phyloP scores from a whole-genome alignment of 768 basidiomycete genomes.

The Boletellus sp. region DNA sequence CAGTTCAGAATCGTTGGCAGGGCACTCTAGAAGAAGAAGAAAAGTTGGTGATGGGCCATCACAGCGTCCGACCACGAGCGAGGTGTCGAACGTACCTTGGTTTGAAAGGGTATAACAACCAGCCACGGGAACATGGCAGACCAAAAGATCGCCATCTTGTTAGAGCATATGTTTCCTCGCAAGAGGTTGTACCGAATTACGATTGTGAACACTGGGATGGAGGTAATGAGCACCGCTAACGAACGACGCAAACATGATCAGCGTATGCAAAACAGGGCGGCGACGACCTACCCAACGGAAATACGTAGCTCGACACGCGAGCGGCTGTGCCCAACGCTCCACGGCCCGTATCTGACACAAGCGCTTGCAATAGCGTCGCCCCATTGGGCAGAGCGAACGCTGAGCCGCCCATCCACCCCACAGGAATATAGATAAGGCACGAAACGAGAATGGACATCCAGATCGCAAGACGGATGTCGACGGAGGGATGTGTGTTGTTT shows the following conservation, averaged over 20 bases:
- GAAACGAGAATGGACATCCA: constrained; percentile 23
- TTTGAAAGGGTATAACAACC: constrained; percentile 24
- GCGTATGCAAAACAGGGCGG: too few relatives aligned
- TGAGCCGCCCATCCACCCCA: constrained; percentile 22
- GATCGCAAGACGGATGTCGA: constrained; percentile 20
- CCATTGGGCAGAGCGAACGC: constrained; percentile 7
- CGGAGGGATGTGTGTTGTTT: constrained; percentile 21
- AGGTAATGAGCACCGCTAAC: constrained; percentile 24
- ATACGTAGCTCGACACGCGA: constrained; percentile 16
- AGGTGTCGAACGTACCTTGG: constrained; percentile 12
- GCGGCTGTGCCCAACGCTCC: constrained; percentile 6
- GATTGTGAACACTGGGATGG: constrained; percentile 22
- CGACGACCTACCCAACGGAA: constrained; percentile 16
- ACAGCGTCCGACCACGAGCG: not conserved
- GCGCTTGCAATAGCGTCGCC: constrained; percentile 17
- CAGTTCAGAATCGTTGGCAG: constrained; percentile 19
- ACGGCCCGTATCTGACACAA: constrained; percentile 5
- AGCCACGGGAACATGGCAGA: constrained; percentile 23
- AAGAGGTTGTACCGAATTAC: constrained; percentile 25
- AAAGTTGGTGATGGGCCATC: not conserved
- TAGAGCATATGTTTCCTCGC: constrained; percentile 22
- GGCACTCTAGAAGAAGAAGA: constrained; percentile 4
- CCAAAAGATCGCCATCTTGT: constrained; percentile 23
- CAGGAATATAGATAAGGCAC: constrained; percentile 21
- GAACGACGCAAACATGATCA: not conserved